Conservation (phyloP, 768 basidiomycete species). For the Pleurotus djamor region DNA sequence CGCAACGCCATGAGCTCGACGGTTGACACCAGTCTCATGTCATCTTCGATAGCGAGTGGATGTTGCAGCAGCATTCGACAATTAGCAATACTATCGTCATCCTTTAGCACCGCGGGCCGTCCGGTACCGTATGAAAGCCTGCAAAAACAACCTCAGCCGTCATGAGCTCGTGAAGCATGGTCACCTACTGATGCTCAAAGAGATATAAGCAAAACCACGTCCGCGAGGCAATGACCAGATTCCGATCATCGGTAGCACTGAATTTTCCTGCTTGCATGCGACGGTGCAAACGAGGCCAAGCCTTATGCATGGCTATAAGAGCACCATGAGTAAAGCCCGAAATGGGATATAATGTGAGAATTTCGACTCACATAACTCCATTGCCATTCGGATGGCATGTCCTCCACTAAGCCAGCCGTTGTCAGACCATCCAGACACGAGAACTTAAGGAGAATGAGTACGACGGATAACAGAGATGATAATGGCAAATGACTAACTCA, state of each 20-base stretch:
- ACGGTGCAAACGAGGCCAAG: constrained; percentile 80
- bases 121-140: constrained; percentile 96
- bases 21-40: constrained; percentile 92
- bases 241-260: constrained; percentile 61
- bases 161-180: not conserved
- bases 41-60: constrained; percentile 87
- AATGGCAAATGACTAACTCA: no score
- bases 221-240: constrained; percentile 78
- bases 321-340: not conserved
- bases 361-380: constrained; percentile 77
- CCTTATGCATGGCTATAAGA: constrained; percentile 77
- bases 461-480: no score
- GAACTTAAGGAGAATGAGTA: constrained; percentile 44
- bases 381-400: constrained; percentile 96
- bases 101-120: constrained; percentile 87
- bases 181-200: constrained; percentile 88
- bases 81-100: constrained; percentile 87
- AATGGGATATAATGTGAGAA: constrained; percentile 3
- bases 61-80: constrained; percentile 81
- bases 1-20: constrained; percentile 91
- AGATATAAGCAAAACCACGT: constrained; percentile 95
- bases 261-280: constrained; percentile 72
- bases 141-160: not conserved
- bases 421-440: constrained; percentile 93
- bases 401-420: constrained; percentile 95